Evolutionary conservation across 768 basidiomycete species (phyloP), one percentile per base, ranked within the genome.

Genomic region (Kwoniella mangroviensis): DNA sequence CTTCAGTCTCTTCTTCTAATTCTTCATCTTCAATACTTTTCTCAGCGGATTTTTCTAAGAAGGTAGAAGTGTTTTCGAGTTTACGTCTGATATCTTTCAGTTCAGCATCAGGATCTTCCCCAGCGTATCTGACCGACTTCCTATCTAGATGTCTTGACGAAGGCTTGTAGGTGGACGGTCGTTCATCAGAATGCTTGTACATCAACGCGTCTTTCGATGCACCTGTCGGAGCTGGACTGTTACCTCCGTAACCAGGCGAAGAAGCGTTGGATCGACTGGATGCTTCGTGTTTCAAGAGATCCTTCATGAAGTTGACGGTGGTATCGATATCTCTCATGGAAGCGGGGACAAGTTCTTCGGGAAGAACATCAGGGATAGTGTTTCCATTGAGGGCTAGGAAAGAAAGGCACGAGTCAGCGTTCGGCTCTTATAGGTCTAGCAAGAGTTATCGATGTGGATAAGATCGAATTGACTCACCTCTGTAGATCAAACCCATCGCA

Each of bases 401-500:
- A 41, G 52, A 5, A 17, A 40, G 13, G 3, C 15, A 42, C 1
- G 21, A 56, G 34, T 34, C 34, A 34, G 34, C 6, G 34, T 34
- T 34, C 34, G 1, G 34, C 34, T 34, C 34, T 34, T 34, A 34
- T 34, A 7, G 6, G 6, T 34, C 6, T 34, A 6, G 9, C 4
- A 34, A 34, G 34, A 34, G 6, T 7, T 34, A 34, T 34, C 34
- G 6, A 34, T 0, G 9, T 49, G 42, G 28, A n/a, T 10, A 17
- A 41, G 22, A 34, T 7, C 28, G 56, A 60, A n/a, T 71, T 28
- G 2, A 88, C 92, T 75, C 85, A 98, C 96, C 88, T 79, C 97
- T 90, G 84, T 94, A 98, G 78, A 99, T 98, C 65, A 98, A 86
- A 63, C 92, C 94, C 96, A 99, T 99, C 0, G 97, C 97, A 68